Base-by-base conservation (phyloP, 306 rosid species). In the Quercus wislizeni region DNA sequence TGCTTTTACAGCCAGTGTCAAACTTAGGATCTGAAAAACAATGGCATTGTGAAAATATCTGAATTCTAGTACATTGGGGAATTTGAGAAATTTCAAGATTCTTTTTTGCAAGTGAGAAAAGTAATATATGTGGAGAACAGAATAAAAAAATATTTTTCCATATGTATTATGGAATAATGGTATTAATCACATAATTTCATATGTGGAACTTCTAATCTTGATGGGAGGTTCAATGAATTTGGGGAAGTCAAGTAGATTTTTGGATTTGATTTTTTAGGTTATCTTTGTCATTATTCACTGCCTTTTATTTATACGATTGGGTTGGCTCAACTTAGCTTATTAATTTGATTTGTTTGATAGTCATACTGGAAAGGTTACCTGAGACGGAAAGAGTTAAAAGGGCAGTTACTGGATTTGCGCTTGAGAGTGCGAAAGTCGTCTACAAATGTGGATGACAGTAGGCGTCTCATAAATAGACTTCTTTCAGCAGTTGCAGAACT, bases 321-420 rank as follows among this genome's bases (percentile, higher is more conserved):
- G 35, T 33, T 73, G 56, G 41, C 10, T 25, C 11, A 57, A 46
- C 31, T 65, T 14, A 20, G 62, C 19, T 6, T 54, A 11, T 77
- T 28, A 43, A 30, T 28, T 28, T 31, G 38, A 56, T 67, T 25
- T 74, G 23, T 57, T 69, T 59, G 75, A 38, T 77, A 92, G 99
- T 88, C 99, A 38, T 64, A 65, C 82, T 94, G 99, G 99, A 92
- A 84, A 88, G 97, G 97, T 79, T 88, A 90, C 83, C 79, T 83
- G 55, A 89, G 85, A 58, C 88, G 97, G 65, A 88, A 86, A 83
- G 87, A 83, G 69, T 85, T 94, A 74, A 88, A 76, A 82, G 88
- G 74, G 69, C 90, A 87, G 83, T 81, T 94, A 49, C 77, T 70
- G 80, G 95, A 92, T 76, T 80, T 94, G 85, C 91, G 99, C 46